Conservation (phyloP, 73 alveolate species). For the Halteria grandinella region DNA sequence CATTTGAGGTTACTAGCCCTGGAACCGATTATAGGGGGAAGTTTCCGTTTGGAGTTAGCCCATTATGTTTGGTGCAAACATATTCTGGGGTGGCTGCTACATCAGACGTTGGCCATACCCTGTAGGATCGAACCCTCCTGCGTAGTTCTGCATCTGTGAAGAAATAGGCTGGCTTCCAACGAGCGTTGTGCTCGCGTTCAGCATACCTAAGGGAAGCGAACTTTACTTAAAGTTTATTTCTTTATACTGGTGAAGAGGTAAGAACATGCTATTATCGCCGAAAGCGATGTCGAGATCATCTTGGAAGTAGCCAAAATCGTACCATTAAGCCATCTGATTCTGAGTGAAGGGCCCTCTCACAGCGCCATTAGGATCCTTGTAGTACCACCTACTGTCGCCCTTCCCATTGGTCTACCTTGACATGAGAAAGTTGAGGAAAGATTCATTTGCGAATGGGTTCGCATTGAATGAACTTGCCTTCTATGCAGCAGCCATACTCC, state of each 20-base stretch:
- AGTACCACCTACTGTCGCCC: slow-evolving; percentile 52
- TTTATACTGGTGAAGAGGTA: slow-evolving; percentile 43
- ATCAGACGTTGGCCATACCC: too few relatives aligned
- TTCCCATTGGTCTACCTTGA: neutral
- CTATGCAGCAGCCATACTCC: neutral
- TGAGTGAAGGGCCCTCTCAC: slow-evolving; percentile 65
- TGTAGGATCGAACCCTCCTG: too few relatives aligned
- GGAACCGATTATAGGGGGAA: too few relatives aligned
- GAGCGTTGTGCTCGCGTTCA: too few relatives aligned
- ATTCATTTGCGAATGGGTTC: slow-evolving; percentile 43
- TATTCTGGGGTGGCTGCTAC: too few relatives aligned
- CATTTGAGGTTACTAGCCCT: too few relatives aligned
- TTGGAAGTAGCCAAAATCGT: slow-evolving; percentile 57
- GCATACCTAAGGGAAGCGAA: too few relatives aligned
- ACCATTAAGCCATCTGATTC: slow-evolving; percentile 63
- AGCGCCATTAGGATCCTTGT: slow-evolving; percentile 62
- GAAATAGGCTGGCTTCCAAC: too few relatives aligned
- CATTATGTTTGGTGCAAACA: too few relatives aligned
- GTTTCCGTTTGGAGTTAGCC: too few relatives aligned
- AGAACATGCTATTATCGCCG: slow-evolving; percentile 50
- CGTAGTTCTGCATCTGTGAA: too few relatives aligned
- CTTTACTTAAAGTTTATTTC: neutral
- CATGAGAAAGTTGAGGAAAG: slow-evolving; percentile 13
- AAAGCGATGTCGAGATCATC: slow-evolving; percentile 65
- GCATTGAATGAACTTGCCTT: neutral